Base-by-base conservation (phyloP, 192 early-diverging fungal species). In the Backusella sp. region DNA sequence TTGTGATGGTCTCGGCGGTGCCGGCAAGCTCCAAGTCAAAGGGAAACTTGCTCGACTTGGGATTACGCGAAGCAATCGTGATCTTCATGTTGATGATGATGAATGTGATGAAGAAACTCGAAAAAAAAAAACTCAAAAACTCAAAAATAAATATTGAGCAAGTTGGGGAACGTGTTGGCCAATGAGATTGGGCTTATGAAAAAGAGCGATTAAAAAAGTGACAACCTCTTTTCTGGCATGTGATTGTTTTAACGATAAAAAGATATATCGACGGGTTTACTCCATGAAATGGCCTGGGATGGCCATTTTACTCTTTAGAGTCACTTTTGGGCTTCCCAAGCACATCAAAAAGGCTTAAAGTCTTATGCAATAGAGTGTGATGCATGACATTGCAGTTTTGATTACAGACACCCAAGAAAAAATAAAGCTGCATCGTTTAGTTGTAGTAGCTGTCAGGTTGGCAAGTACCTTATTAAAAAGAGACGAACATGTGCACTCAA, bases 1-100 rank as follows among this genome's bases (percentile, higher is more conserved):
- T 90, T 4, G 88, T 92, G 34, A 93, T 84, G 66, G 82, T 83
- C 21, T 80, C 79, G 12, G 87, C 72, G 0, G 77, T 72, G 6
- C 86, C 88, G 5, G 66, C 66, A 53, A 95, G 72, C 59, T 94
- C 92, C 19, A 95, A 77, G 1, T 83, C 86, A 46, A 93, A 49
- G 39, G 87, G 87, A 56, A 86, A 87, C 73, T 84, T 86, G 66
- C 76, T 71, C 9, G 83, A 85, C 44, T 86, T 84, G 42, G 82
- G 79, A 30, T 82, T 80, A 70, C 87, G 83, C 30, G 82, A 77
- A 12, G 75, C 46, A 70, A 90, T 84, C 67, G 79, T 84, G 44
- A 90, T 74, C 79, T 90, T 86, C 88, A 90, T 90, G 23, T 1
- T 30, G 30, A 2, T 32, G 30, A 32, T 32, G 30, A 32, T 73